Percentiles rank a stretch among this genome's conserved stretches.
These are phyloP conservation scores for Cicer pinnatifidum DNA, from an alignment of 306 rosid genomes.

Conservation along the genomic window DNA sequence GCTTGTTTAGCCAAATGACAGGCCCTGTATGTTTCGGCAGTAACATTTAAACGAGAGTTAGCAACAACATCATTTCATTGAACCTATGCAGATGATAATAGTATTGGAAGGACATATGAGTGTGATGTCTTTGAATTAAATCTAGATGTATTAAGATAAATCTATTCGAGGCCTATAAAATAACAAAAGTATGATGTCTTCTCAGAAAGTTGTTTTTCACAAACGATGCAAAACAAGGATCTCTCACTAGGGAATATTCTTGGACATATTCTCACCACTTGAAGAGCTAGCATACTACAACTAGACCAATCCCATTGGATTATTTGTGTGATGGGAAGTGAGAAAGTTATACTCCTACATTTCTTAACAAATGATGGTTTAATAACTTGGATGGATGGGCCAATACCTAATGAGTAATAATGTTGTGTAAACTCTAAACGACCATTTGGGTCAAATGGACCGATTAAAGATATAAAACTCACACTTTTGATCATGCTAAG, in stretches of 20 bases:
- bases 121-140: constrained; percentile 1
- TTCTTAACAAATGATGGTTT: not conserved
- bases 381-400: constrained; percentile 4
- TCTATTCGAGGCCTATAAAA: not conserved
- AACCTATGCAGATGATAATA: constrained; percentile 7
- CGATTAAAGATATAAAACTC: not conserved
- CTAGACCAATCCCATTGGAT: not conserved
- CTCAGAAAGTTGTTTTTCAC: not conserved
- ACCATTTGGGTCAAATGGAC: not conserved
- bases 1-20: constrained; percentile 97
- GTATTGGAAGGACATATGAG: constrained; percentile 17
- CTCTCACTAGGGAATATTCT: not conserved
- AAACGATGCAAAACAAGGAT: not conserved
- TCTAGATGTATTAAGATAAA: not conserved
- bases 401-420: constrained; percentile 3
- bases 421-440: not conserved
- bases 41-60: constrained; percentile 20
- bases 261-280: not conserved
- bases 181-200: not conserved
- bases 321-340: not conserved
- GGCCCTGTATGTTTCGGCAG: constrained; percentile 67
- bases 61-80: constrained; percentile 27
- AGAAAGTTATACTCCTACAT: constrained; percentile 26
- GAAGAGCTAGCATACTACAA: not conserved
- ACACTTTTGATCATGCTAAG: not conserved